phyloP scores from a whole-genome alignment of 1,284 basidiomycete genomes.

The Fistulina hepatica region DNA sequence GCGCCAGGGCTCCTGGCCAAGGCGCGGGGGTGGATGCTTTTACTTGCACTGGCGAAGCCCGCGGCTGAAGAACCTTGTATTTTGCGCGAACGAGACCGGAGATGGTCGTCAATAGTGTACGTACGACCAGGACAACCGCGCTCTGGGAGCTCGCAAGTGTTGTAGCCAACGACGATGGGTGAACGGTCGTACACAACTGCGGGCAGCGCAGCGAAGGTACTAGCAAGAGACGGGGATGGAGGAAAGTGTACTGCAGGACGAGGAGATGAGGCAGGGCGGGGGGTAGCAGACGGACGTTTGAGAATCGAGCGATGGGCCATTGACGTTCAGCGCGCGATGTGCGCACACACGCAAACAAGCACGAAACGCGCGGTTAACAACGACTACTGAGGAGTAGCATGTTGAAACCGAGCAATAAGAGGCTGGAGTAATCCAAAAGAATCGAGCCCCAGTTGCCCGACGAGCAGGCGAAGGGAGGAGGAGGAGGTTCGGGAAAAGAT shows the following conservation, averaged over 20 bases:
- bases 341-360: too few relatives aligned
- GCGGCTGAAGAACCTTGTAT: slow-evolving; percentile 14
- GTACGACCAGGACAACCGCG: slow-evolving; percentile 61
- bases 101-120: slow-evolving; percentile 35
- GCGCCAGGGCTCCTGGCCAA: slow-evolving; percentile 12
- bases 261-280: too few relatives aligned
- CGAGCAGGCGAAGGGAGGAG: too few relatives aligned
- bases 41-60: slow-evolving; percentile 16
- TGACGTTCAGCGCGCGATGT: too few relatives aligned
- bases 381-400: too few relatives aligned
- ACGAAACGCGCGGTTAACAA: too few relatives aligned
- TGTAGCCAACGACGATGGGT: slow-evolving; percentile 57
- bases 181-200: slow-evolving; percentile 52
- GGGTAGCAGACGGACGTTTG: too few relatives aligned
- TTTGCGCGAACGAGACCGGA: slow-evolving; percentile 9
- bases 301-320: too few relatives aligned
- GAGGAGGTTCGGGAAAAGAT: too few relatives aligned
- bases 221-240: slow-evolving; percentile 42
- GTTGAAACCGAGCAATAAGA: too few relatives aligned
- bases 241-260: slow-evolving; percentile 57
- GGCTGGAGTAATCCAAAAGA: too few relatives aligned
- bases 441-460: too few relatives aligned
- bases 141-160: slow-evolving; percentile 56
- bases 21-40: slow-evolving; percentile 38
- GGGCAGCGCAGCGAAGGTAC: slow-evolving; percentile 47